A percentile compares a stretch with the other conserved stretches of the same genome.
Evolutionary conservation across 116 monocot genomes (phyloP).

Genomic region (Thalassia testudinum): DNA sequence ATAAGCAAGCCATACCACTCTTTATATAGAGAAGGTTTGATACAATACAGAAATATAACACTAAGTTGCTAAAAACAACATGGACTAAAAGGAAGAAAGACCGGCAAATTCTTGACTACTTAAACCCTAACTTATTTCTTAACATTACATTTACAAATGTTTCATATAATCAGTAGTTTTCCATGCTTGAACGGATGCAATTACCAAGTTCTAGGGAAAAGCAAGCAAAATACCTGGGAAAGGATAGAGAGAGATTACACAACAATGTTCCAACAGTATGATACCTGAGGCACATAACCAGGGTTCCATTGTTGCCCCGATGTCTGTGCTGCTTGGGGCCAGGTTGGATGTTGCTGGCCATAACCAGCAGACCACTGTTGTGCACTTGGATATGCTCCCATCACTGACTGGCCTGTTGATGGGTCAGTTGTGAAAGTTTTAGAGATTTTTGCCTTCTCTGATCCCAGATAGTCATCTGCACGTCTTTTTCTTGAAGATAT

Average conservation of each 20-base stretch:
- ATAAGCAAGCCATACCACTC: no score
- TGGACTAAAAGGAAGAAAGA: no score
- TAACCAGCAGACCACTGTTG: slow-evolving; percentile 57
- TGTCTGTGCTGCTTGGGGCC: slow-evolving; percentile 49
- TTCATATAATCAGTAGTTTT: no score
- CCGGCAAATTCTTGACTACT: no score
- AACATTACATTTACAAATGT: no score
- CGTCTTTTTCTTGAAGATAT: slow-evolving; percentile 57
- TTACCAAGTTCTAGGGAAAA: not conserved
- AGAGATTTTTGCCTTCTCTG: slow-evolving; percentile 59
- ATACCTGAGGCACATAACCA: slow-evolving; percentile 77
- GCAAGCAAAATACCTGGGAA: not conserved
- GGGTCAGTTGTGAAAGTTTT: slow-evolving; percentile 25
- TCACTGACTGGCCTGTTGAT: slow-evolving; percentile 32
- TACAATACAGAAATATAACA: no score
- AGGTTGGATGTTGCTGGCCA: slow-evolving; percentile 54
- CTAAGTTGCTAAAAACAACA: no score
- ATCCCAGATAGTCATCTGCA: slow-evolving; percentile 54
- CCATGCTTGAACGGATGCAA: no score
- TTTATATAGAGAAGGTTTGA: no score
- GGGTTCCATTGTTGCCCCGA: slow-evolving; percentile 77
- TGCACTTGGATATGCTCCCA: slow-evolving; percentile 48
- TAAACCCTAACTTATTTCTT: no score
- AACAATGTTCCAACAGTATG: no score
- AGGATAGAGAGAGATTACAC: not conserved